phyloP scores from a whole-genome alignment of 108 stramenopile genomes.

The Nannochloropsis granulata region DNA sequence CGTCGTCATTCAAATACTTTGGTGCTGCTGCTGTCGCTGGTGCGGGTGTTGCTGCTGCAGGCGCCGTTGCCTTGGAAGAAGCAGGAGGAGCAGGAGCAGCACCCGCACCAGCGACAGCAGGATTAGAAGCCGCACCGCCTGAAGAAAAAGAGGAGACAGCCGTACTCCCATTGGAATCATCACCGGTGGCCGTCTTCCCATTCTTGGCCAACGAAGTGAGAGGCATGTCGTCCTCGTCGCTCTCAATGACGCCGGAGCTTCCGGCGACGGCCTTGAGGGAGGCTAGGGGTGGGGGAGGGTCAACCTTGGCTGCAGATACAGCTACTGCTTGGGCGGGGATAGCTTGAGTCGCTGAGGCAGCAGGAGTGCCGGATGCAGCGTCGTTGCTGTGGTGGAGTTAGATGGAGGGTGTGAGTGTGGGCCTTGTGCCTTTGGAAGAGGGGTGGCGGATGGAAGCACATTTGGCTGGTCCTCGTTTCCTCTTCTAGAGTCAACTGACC shows the following conservation, averaged over 20 bases:
- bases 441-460: no score
- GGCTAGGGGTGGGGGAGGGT: not conserved
- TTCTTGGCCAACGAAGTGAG: not conserved
- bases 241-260: not conserved
- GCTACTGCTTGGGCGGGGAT: not conserved
- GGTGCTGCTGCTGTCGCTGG: not conserved
- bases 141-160: no score
- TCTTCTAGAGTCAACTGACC: no score
- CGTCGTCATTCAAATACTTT: not conserved
- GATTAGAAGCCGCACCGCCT: not conserved
- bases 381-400: not conserved
- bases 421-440: no score
- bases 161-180: no score
- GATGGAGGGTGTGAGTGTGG: no score
- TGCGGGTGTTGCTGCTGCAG: not conserved
- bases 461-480: no score
- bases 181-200: not conserved
- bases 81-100: not conserved
- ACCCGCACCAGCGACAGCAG: not conserved
- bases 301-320: not conserved
- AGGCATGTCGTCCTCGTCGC: not conserved
- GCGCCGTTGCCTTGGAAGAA: not conserved
- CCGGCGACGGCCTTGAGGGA: not conserved
- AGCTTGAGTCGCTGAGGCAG: not conserved
- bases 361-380: not conserved